Percentiles rank a stretch among this genome's conserved stretches.
Conservation (phyloP, 768 basidiomycete genomes). For the Coprinopsis sp. region DNA sequence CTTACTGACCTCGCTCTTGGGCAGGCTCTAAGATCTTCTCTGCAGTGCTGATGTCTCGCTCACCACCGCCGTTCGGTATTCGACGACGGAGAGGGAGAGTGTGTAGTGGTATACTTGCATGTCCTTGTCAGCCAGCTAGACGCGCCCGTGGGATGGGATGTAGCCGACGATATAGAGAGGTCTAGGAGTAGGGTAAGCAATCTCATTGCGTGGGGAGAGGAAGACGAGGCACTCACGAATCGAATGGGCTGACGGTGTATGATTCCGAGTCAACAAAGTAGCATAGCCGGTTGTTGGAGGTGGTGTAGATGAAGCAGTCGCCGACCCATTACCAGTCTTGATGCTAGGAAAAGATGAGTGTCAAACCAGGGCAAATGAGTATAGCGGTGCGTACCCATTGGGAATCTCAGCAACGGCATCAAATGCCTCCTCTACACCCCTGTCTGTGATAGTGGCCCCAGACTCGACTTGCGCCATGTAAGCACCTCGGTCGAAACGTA, state of each 20-base stretch:
- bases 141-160: constrained; percentile 87
- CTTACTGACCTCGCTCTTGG: constrained; percentile 85
- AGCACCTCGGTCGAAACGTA: constrained; percentile 87
- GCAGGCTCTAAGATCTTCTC: constrained; percentile 79
- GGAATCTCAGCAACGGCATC: constrained; percentile 86
- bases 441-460: constrained; percentile 71
- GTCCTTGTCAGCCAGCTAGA: constrained; percentile 95
- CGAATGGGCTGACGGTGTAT: constrained; percentile 92
- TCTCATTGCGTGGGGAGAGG: not conserved
- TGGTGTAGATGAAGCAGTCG: constrained; percentile 98
- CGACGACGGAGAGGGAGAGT: constrained; percentile 83
- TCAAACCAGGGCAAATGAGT: constrained; percentile 18
- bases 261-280: constrained; percentile 94
- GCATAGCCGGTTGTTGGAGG: constrained; percentile 77
- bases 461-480: constrained; percentile 78
- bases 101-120: constrained; percentile 79
- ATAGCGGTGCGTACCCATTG: constrained; percentile 53
- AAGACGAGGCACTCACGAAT: constrained; percentile 58
- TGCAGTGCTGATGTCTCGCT: constrained; percentile 81
- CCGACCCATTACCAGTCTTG: constrained; percentile 97
- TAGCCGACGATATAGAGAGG: constrained; percentile 91
- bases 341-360: constrained; percentile 45
- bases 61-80: constrained; percentile 94
- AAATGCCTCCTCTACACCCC: constrained; percentile 95
- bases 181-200: constrained; percentile 30